Evolutionary conservation across 441 rosid genomes (phyloP).

Genomic region (Corymbia calophylla): DNA sequence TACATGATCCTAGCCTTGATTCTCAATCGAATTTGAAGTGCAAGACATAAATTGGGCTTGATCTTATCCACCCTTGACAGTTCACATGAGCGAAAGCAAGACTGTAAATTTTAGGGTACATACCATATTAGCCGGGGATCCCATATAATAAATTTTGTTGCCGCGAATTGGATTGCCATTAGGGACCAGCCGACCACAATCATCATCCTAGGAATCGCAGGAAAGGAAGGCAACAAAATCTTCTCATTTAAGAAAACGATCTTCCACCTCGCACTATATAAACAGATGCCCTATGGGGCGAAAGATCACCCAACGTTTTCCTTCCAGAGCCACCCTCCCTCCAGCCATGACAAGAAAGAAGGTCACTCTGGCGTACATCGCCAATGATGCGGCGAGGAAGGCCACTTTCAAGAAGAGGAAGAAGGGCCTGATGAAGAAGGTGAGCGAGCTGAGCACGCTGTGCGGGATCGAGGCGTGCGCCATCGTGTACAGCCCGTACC

Average conservation of each 20-base stretch:
- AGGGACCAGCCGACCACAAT: neutral
- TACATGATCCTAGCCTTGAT: neutral
- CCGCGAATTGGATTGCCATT: neutral
- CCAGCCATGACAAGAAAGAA: slow-evolving; percentile 5
- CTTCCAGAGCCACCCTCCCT: neutral
- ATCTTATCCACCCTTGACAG: neutral
- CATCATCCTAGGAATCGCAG: neutral
- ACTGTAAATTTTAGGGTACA: neutral
- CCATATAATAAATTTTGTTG: neutral
- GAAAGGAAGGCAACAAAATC: neutral
- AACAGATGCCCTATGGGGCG: neutral
- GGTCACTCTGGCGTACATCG: slow-evolving; percentile 2
- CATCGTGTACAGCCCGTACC: neutral
- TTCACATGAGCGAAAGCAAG: neutral
- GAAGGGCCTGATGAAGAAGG: slow-evolving; percentile 10
- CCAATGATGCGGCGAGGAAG: slow-evolving; percentile 3
- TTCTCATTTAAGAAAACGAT: neutral
- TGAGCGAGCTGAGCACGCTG: slow-evolving; percentile 8
- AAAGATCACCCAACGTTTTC: neutral
- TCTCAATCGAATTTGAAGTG: neutral
- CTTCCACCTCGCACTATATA: neutral
- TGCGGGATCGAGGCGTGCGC: slow-evolving; percentile 11
- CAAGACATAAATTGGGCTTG: neutral
- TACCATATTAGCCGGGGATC: neutral
- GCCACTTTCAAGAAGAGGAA: slow-evolving; percentile 9